phyloP scores from a whole-genome alignment of 768 basidiomycete genomes.

The Auriculariales sp. region DNA sequence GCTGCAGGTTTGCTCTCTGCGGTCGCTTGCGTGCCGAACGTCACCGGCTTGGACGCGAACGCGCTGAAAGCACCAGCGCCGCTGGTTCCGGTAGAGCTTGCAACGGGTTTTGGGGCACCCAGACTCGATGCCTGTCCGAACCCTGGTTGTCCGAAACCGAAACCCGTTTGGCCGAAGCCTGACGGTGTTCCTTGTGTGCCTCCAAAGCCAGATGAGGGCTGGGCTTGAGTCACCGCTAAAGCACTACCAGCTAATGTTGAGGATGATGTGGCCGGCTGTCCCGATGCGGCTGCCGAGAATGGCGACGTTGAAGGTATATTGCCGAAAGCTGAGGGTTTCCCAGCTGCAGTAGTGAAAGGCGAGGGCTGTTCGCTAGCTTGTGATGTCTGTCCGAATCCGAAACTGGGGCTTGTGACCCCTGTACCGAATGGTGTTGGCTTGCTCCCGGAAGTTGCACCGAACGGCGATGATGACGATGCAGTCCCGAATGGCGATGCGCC shows the following conservation, averaged over 20 bases:
- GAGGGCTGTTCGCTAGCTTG: constrained; percentile 12
- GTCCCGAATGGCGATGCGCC: neutral
- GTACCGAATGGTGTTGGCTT: constrained; percentile 8
- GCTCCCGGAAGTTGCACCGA: constrained; percentile 10
- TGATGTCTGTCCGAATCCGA: constrained; percentile 9
- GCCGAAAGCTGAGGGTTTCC: constrained; percentile 12
- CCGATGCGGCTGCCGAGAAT: no score
- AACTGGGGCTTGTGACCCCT: constrained; percentile 8
- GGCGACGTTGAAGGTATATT: constrained; percentile 9
- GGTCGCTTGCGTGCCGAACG: neutral
- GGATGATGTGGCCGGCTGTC: no score
- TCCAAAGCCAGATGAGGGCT: no score
- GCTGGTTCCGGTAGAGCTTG: constrained; percentile 17
- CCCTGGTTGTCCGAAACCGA: constrained; percentile 10
- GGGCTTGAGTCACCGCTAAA: no score
- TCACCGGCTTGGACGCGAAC: neutral
- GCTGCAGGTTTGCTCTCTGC: neutral
- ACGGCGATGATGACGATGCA: neutral
- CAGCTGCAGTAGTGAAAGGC: neutral
- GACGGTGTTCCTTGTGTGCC: no score
- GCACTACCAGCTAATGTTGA: no score
- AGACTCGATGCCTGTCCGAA: neutral
- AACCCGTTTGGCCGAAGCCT: constrained; percentile 20
- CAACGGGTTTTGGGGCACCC: constrained; percentile 5
- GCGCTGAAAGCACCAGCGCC: constrained; percentile 1